A percentile compares a stretch with the other conserved stretches of the same genome.
Conservation (phyloP, 2,329 filamentous ascomycete species). For the Camptophora hylomeconis region DNA sequence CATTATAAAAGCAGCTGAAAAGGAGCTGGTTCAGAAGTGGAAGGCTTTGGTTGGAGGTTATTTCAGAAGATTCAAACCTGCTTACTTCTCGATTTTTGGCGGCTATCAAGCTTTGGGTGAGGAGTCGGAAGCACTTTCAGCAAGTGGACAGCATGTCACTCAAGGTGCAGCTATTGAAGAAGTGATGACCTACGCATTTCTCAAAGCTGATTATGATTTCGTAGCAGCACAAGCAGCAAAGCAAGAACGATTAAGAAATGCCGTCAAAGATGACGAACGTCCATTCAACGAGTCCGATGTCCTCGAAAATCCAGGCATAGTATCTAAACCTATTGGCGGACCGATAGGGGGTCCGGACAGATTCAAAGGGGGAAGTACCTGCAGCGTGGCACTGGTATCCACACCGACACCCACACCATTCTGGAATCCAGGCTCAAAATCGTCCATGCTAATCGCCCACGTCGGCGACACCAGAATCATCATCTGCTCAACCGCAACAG, state of each 20-base stretch:
- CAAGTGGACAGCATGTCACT: constrained; percentile 19
- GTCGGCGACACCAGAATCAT: constrained; percentile 88
- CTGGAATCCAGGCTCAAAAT: constrained; percentile 82
- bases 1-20: constrained; percentile 57
- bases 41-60: constrained; percentile 81
- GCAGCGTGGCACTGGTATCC: constrained; percentile 77
- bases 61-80: constrained; percentile 77
- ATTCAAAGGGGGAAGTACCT: constrained; percentile 90
- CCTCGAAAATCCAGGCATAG: constrained; percentile 48
- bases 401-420: constrained; percentile 86
- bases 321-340: constrained; percentile 51
- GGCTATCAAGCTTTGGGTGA: constrained; percentile 20
- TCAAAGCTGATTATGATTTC: constrained; percentile 90
- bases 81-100: constrained; percentile 50
- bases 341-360: constrained; percentile 36
- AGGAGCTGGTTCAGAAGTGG: constrained; percentile 61
- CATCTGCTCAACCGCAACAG: constrained; percentile 75
- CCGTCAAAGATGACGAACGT: constrained; percentile 54
- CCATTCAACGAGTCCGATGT: constrained; percentile 80
- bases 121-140: constrained; percentile 18
- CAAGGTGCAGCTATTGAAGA: constrained; percentile 32
- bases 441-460: constrained; percentile 74
- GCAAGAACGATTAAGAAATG: constrained; percentile 49
- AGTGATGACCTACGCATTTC: constrained; percentile 77
- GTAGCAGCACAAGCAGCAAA: constrained; percentile 78